phyloP scores from a whole-genome alignment of 768 basidiomycete genomes.

The Suillus luteus region DNA sequence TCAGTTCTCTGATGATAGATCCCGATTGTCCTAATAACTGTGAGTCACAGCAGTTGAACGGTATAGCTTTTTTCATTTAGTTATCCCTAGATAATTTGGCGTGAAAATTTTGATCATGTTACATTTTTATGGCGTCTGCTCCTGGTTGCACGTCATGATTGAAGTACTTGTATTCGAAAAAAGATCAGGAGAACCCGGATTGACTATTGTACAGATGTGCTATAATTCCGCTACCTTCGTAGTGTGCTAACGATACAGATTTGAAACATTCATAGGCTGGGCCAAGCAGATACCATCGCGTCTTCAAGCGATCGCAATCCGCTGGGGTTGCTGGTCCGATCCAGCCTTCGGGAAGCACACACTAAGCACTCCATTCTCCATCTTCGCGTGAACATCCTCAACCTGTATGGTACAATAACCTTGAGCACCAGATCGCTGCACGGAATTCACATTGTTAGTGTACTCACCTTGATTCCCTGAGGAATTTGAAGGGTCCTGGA shows the following conservation, averaged over 20 bases:
- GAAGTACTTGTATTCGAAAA: neutral
- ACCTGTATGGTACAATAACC: neutral
- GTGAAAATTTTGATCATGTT: too few species aligned
- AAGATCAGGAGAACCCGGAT: too few species aligned
- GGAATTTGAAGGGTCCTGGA: neutral
- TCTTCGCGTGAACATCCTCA: neutral
- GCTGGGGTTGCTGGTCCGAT: neutral
- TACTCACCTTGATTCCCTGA: neutral
- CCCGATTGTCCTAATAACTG: too few species aligned
- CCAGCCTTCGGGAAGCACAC: neutral
- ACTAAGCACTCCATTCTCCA: neutral
- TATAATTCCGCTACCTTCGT: neutral
- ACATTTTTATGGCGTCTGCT: neutral
- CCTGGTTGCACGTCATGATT: neutral
- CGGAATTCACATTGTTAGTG: neutral
- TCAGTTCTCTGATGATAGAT: too few species aligned
- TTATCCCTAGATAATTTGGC: too few species aligned
- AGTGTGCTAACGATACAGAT: neutral
- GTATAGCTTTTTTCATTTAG: too few species aligned
- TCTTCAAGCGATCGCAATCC: constrained; percentile 19
- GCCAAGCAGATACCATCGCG: neutral
- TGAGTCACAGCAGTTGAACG: too few species aligned
- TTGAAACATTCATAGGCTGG: neutral
- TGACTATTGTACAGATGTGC: neutral
- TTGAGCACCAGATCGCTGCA: neutral